phyloP scores from a whole-genome alignment of 768 basidiomycete species.

The Psilocybe tampanensis region DNA sequence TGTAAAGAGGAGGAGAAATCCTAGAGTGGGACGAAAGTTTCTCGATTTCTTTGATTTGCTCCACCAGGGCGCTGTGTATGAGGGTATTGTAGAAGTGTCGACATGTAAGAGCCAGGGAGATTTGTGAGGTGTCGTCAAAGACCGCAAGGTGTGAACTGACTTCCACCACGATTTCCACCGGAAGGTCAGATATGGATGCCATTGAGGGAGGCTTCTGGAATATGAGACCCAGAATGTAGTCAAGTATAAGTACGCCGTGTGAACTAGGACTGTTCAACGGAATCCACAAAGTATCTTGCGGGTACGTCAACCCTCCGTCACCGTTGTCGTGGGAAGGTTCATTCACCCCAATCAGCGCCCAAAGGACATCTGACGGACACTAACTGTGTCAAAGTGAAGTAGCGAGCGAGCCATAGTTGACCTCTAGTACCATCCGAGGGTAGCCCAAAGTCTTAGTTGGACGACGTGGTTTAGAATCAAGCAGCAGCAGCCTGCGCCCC shows the following conservation, averaged over 20 bases:
- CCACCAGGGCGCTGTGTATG: neutral
- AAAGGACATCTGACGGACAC: too few species aligned
- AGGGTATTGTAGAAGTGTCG: neutral
- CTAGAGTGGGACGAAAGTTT: neutral
- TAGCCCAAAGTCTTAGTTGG: too few species aligned
- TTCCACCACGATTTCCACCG: slow-evolving; percentile 9
- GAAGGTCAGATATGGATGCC: slow-evolving; percentile 2
- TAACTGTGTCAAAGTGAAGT: too few species aligned
- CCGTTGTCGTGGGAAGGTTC: too few species aligned
- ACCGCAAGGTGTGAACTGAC: neutral
- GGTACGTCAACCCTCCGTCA: too few species aligned
- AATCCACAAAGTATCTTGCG: too few species aligned
- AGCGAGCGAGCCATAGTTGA: too few species aligned
- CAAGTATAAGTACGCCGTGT: neutral
- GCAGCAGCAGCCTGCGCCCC: too few species aligned
- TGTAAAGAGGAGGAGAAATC: neutral
- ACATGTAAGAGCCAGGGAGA: slow-evolving; percentile 7
- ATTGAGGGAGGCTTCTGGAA: neutral
- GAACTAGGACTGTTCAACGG: too few species aligned
- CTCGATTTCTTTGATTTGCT: slow-evolving; percentile 2
- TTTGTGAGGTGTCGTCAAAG: neutral
- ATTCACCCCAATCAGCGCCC: too few species aligned
- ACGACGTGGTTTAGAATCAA: too few species aligned
- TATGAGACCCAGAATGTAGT: neutral
- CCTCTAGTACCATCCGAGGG: too few species aligned